Percentiles rank a stretch among this genome's conserved stretches.
Evolutionary conservation across 331 rosid genomes (phyloP).

Genomic region (Acacia concinna): DNA sequence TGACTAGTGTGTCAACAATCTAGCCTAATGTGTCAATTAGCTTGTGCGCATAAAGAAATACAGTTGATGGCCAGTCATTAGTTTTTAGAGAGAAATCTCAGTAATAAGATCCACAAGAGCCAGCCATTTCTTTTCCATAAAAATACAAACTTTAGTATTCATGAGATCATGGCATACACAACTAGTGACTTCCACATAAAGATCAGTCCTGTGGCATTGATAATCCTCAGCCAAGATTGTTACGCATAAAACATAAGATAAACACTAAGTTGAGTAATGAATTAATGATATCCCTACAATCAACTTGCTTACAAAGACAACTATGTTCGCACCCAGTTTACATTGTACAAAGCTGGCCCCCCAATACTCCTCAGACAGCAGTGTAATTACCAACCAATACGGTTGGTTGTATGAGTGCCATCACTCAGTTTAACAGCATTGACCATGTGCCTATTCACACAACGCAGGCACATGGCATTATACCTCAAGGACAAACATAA

Average conservation of each 20-base stretch:
- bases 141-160: not conserved
- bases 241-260: not conserved
- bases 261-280: not conserved
- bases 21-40: not conserved
- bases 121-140: too few species aligned
- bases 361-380: not conserved
- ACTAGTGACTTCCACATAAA: not conserved
- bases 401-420: not conserved
- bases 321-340: not conserved
- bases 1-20: not conserved
- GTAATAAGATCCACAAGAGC: not conserved
- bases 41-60: not conserved
- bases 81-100: not conserved
- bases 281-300: not conserved
- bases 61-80: not conserved
- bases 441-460: conserved; percentile 10
- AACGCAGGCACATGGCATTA: conserved; percentile 14
- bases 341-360: not conserved
- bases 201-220: conserved; percentile 9
- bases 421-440: not conserved
- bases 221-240: not conserved
- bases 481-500: conserved; percentile 34
- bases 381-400: not conserved
- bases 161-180: not conserved
- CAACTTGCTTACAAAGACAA: not conserved